A percentile compares a stretch with the other conserved stretches of the same genome.
phyloP scores from a whole-genome alignment of 176 grass and related monocot species.

The Aegilops bicornis region DNA sequence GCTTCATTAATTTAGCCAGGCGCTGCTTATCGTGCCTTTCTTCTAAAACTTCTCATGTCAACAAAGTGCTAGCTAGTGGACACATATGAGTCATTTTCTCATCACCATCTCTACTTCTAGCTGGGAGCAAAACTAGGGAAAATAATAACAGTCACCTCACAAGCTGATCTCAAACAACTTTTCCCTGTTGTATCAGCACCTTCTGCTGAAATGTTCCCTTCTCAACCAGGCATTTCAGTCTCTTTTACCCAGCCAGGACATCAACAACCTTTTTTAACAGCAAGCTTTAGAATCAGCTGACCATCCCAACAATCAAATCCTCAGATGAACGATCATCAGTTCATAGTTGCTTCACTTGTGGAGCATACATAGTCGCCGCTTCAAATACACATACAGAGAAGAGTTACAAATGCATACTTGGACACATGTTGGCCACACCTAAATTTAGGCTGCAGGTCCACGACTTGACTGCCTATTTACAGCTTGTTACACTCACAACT shows the following conservation, averaged over 20 bases:
- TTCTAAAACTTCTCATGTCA: not conserved
- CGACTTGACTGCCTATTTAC: too few relatives aligned
- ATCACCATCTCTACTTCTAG: not conserved
- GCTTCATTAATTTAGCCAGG: too few relatives aligned
- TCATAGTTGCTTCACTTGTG: slow-evolving; percentile 24
- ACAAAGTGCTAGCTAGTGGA: not conserved
- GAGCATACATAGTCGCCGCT: too few relatives aligned
- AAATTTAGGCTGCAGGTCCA: too few relatives aligned
- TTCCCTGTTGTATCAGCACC: slow-evolving; percentile 65
- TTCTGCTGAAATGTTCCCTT: slow-evolving; percentile 77
- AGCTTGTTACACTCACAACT: too few relatives aligned
- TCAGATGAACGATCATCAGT: slow-evolving; percentile 61
- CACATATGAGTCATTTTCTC: too few relatives aligned
- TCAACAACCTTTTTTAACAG: slow-evolving; percentile 82
- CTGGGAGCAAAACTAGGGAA: not conserved
- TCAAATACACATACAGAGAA: too few relatives aligned
- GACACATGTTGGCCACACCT: too few relatives aligned
- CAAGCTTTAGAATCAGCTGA: slow-evolving; percentile 76
- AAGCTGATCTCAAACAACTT: slow-evolving; percentile 90
- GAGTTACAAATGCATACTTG: too few relatives aligned
- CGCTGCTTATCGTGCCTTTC: too few relatives aligned
- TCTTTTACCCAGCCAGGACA: slow-evolving; percentile 82
- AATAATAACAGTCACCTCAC: not conserved
- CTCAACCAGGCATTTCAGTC: slow-evolving; percentile 86
- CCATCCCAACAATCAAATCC: slow-evolving; percentile 64